Base-by-base conservation (phyloP, 2,329 filamentous ascomycete species). In the Paraconiothyrium sp. region DNA sequence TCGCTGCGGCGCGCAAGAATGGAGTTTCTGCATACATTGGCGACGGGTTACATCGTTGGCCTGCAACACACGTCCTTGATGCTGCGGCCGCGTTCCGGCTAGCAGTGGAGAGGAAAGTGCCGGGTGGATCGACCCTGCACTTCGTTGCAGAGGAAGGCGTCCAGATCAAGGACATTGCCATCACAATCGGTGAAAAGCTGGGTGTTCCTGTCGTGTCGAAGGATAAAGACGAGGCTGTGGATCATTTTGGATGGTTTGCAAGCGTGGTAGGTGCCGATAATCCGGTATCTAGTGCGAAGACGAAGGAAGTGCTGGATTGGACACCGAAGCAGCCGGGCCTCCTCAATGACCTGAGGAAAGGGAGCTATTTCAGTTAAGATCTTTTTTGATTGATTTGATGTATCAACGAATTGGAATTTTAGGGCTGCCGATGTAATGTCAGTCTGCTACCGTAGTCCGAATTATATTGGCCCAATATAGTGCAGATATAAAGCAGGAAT, bases 1-100 rank as follows among this genome's bases (percentile, higher is more conserved):
- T 74, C 6, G 47, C 52, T 6, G 48, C 71, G 6, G 79, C 79
- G 1, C 62, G 64, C 1, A 58, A 73, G 46, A 72, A 67, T 5
- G 76, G 77, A 9, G 67, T 69, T 9, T 68, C 74, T 0, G 68
- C 67, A 0, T 82, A 81, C 60, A 62, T 82, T 9, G 76, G 71
- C 10, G 75, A 79, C 11, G 55, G 55, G 0, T 2, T 41, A 22
- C 52, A 64, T 1, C 69, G 69, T n/a, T 81, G 79, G 76, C 72
- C 75, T 7, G 77, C 78, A 3, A 74, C 73, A 10, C 78, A 82
- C 61, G 70, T 75, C 5, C 57, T 62, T 14, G 82, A 83, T 59
- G 78, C 80, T 1, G 82, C 80, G 0, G 48, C 48, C 34, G 47
- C 79, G 5, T 81, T 73, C 54, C 72, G 79, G 3, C 68, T 81